These are phyloP conservation scores for Viscum album DNA, from an alignment of 177 flowering plant genomes.

Conservation along the genomic window DNA sequence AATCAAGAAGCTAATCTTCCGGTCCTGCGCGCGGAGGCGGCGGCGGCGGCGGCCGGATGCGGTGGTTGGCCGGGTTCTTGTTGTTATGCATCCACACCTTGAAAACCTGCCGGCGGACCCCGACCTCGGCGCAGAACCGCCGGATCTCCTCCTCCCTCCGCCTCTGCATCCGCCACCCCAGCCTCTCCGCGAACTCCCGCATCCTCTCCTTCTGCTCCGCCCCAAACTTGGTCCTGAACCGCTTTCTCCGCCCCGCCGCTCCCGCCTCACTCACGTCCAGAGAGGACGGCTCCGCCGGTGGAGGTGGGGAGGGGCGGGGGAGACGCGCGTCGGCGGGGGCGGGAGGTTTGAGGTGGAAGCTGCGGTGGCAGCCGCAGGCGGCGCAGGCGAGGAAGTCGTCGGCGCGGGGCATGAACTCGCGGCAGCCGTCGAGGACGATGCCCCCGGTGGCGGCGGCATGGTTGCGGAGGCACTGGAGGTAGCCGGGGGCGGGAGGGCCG, in stretches of 20 bases:
- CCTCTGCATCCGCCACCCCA: slow-evolving; percentile 3
- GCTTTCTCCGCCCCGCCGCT: slow-evolving; percentile 21
- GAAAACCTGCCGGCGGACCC: neutral
- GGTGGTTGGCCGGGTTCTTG: neutral
- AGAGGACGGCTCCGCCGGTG: slow-evolving; percentile 29
- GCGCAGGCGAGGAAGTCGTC: slow-evolving; percentile 43
- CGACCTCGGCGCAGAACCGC: neutral
- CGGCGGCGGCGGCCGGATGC: neutral
- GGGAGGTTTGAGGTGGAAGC: slow-evolving; percentile 43
- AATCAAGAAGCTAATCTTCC: no score
- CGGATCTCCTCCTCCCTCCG: neutral
- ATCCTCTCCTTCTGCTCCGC: slow-evolving; percentile 39
- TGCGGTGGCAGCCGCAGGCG: slow-evolving; percentile 53
- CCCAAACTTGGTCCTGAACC: slow-evolving; percentile 39
- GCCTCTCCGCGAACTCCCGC: slow-evolving; percentile 30
- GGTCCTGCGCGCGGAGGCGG: no score
- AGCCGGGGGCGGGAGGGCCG: slow-evolving; percentile 13
- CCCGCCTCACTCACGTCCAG: slow-evolving; percentile 26
- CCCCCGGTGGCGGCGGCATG: slow-evolving; percentile 35
- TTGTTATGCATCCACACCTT: slow-evolving; percentile 1
- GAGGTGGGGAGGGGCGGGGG: slow-evolving; percentile 6
- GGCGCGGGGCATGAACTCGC: slow-evolving; percentile 51
- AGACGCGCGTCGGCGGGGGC: slow-evolving; percentile 18
- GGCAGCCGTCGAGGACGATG: slow-evolving; percentile 38
- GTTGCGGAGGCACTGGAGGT: slow-evolving; percentile 33